phyloP scores from a whole-genome alignment of 2,329 filamentous ascomycete genomes.

The Diaporthe helianthi region DNA sequence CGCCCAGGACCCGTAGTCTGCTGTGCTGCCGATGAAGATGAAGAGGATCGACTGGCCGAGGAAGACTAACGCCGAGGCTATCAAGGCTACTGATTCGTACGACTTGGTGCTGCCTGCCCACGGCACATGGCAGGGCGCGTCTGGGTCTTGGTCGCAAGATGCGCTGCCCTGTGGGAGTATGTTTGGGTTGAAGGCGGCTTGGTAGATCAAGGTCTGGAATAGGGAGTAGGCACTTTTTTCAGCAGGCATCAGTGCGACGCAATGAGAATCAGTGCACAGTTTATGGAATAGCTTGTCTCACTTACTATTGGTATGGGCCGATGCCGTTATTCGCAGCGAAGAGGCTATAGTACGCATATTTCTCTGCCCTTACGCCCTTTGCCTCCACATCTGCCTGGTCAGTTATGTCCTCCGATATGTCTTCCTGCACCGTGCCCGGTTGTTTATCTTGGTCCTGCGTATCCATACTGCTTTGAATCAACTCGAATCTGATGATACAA shows the following conservation, averaged over 20 bases:
- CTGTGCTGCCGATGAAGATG: slow-evolving; percentile 19
- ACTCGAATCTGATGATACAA: not conserved
- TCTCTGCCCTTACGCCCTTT: not conserved
- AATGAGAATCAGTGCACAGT: too few relatives aligned
- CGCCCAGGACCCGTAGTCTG: slow-evolving; percentile 7
- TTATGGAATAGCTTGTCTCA: too few relatives aligned
- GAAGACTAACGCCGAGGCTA: not conserved
- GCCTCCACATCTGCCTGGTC: not conserved
- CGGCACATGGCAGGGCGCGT: not conserved
- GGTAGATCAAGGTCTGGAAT: slow-evolving; percentile 3
- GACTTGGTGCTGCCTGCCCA: slow-evolving; percentile 10
- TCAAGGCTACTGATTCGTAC: slow-evolving; percentile 4
- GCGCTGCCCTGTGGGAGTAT: slow-evolving; percentile 4
- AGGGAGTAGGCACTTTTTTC: not conserved
- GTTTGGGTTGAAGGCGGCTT: slow-evolving; percentile 7
- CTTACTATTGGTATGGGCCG: slow-evolving; percentile 15
- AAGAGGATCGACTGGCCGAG: slow-evolving; percentile 5
- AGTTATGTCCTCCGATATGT: not conserved
- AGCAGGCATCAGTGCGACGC: too few relatives aligned
- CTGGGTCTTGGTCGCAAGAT: slow-evolving; percentile 9
- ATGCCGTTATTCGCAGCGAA: slow-evolving; percentile 18
- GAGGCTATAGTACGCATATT: slow-evolving; percentile 10
- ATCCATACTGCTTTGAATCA: not conserved
- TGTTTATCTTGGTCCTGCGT: not conserved
- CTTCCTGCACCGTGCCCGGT: not conserved